Evolutionary conservation across 2,329 filamentous ascomycete species (phyloP).

Genomic region (Fusarium sp.): DNA sequence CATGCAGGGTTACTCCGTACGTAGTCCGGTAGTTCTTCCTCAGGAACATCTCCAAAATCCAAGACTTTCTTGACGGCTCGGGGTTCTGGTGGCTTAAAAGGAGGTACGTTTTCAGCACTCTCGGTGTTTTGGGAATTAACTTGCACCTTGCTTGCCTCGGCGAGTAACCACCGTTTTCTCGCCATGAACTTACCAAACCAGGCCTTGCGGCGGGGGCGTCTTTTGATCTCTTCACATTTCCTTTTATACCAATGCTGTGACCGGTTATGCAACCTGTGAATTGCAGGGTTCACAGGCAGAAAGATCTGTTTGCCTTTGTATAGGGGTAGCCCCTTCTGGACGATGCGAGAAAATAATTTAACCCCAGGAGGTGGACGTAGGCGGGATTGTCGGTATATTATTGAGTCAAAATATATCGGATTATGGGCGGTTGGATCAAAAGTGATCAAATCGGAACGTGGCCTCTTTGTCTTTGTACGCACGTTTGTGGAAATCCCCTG

Average conservation of each 20-base stretch:
- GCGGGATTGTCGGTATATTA: slow-evolving; percentile 54
- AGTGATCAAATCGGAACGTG: background rate
- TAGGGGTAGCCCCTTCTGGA: slow-evolving; percentile 12
- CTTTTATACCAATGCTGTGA: slow-evolving; percentile 58
- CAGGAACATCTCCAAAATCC: slow-evolving; percentile 54
- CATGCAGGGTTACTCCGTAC: slow-evolving; percentile 59
- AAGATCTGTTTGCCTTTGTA: slow-evolving; percentile 52
- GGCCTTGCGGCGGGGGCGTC: slow-evolving; percentile 61
- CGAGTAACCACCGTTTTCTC: slow-evolving; percentile 51
- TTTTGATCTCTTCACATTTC: slow-evolving; percentile 63
- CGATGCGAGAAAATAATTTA: slow-evolving; percentile 2
- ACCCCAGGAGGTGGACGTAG: slow-evolving; percentile 42
- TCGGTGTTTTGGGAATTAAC: slow-evolving; percentile 20
- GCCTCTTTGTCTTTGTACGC: background rate
- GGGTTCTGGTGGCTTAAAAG: slow-evolving; percentile 46
- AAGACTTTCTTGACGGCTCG: slow-evolving; percentile 44
- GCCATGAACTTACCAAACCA: slow-evolving; percentile 60
- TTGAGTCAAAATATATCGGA: slow-evolving; percentile 51
- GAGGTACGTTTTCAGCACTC: slow-evolving; percentile 19
- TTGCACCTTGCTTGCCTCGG: slow-evolving; percentile 35
- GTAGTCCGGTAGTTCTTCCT: slow-evolving; percentile 56
- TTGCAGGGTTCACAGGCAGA: slow-evolving; percentile 61
- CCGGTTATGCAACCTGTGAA: slow-evolving; percentile 58
- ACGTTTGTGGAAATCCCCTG: background rate
- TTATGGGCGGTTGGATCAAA: slow-evolving; percentile 42